These are phyloP conservation scores for Fusarium torulosum DNA, from an alignment of 2,329 filamentous ascomycete genomes.

Conservation along the genomic window DNA sequence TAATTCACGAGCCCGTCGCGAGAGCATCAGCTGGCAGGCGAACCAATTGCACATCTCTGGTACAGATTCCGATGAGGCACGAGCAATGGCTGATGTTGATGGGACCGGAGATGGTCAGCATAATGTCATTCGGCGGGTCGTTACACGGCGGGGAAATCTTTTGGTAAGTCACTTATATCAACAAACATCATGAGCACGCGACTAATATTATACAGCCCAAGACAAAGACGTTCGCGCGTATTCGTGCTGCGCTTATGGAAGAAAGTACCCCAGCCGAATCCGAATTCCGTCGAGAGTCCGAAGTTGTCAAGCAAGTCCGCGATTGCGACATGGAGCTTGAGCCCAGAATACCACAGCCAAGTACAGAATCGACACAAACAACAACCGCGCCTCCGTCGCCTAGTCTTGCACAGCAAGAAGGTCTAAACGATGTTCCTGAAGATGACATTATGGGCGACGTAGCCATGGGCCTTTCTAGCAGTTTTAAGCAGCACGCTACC, in stretches of 20 bases:
- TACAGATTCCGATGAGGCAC: slow-evolving; percentile 74
- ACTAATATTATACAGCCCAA: slow-evolving; percentile 76
- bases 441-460: slow-evolving; percentile 75
- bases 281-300: slow-evolving; percentile 90
- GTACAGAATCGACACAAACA: slow-evolving; percentile 61
- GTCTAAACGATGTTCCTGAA: slow-evolving; percentile 76
- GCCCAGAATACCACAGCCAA: slow-evolving; percentile 54
- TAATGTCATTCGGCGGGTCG: slow-evolving; percentile 83
- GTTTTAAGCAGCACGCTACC: slow-evolving; percentile 80
- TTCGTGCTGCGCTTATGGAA: slow-evolving; percentile 88
- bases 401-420: slow-evolving; percentile 72
- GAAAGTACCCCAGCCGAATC: slow-evolving; percentile 89
- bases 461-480: slow-evolving; percentile 65
- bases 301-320: slow-evolving; percentile 94
- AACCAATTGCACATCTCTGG: slow-evolving; percentile 87
- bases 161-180: slow-evolving; percentile 68
- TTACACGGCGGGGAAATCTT: slow-evolving; percentile 89
- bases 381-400: slow-evolving; percentile 77
- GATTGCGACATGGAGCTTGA: slow-evolving; percentile 83
- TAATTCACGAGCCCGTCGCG: slow-evolving; percentile 72
- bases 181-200: neutral
- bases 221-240: slow-evolving; percentile 94
- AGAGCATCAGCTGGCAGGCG: slow-evolving; percentile 91
- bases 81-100: slow-evolving; percentile 73
- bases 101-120: slow-evolving; percentile 70